Evolutionary conservation across 176 grass and related monocot species (phyloP).

Genomic region (Ensete glaucum): DNA sequence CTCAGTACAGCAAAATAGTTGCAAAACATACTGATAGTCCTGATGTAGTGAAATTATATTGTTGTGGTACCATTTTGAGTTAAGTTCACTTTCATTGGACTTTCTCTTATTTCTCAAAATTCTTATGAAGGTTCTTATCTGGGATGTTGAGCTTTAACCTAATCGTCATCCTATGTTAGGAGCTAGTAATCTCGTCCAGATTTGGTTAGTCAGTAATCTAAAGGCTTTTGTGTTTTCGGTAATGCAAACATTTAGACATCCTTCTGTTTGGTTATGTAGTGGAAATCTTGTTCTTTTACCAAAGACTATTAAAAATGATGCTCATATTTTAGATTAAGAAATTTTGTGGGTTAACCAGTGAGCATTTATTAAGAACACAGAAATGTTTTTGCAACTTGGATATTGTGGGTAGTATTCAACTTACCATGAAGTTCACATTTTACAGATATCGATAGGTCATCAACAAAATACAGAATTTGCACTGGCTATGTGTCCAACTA

Average conservation of each 20-base stretch:
- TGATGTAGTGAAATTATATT: slow-evolving; percentile 46
- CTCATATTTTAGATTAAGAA: background rate
- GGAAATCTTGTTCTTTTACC: background rate
- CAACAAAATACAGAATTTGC: slow-evolving; percentile 85
- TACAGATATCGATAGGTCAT: slow-evolving; percentile 77
- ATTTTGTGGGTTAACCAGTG: too few relatives aligned
- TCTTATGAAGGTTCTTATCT: slow-evolving; percentile 69
- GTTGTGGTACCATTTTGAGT: slow-evolving; percentile 12
- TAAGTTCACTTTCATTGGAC: background rate
- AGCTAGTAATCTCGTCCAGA: slow-evolving; percentile 68
- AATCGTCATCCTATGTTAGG: slow-evolving; percentile 65
- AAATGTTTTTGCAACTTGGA: background rate
- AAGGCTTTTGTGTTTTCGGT: background rate
- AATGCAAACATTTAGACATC: background rate
- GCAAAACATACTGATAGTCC: slow-evolving; percentile 93
- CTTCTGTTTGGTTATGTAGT: background rate
- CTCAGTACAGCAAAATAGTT: too few relatives aligned
- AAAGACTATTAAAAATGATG: too few relatives aligned
- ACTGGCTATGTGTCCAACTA: slow-evolving; percentile 81
- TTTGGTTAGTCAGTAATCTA: slow-evolving; percentile 32
- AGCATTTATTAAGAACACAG: background rate
- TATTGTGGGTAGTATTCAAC: background rate
- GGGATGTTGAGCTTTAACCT: slow-evolving; percentile 84
- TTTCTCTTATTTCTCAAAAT: slow-evolving; percentile 13
- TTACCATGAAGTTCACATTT: slow-evolving; percentile 5